Evolutionary conservation across 768 basidiomycete species (phyloP), one percentile per base, ranked within the genome.

Genomic region (Boletus barrowsii): DNA sequence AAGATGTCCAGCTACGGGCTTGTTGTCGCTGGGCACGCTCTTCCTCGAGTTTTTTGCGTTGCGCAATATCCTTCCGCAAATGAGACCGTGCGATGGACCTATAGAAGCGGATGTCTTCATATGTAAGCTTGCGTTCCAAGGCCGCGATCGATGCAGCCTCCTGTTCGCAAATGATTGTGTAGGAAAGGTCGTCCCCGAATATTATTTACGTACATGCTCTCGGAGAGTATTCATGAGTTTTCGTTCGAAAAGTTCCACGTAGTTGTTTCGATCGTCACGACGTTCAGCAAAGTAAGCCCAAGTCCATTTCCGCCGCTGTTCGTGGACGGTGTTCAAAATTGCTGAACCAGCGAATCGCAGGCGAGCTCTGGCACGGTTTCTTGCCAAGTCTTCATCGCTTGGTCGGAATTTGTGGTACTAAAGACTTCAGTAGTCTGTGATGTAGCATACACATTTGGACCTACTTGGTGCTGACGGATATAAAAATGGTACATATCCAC

Each of bases 401-500:
- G 92, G 90, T 33, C 87, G 83, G 70, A 84, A 93, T 72, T 84
- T 87, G 56, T 83, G 87, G 73, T 98, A 98, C 88, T 71, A 39
- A 10, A 26, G 35, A 30, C 47, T 46, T 68, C 42, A 68, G 51
- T 36, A 29, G 46, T 39, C 20, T 47, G 46, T 30, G 35, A 15
- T 26, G 17, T 32, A 53, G 29, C 9, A 18, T 54, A 18, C 22
- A 54, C 30, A 35, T 18, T 43, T 42, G 41, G 26, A 63, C 71
- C 65, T 66, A 90, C 89, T 78, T 90, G 88, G 57, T 83, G 83
- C 62, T 86, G 86, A 49, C 97, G 84, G 43, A 87, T 80, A 71
- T 96, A 97, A 56, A 98, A 87, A 68, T 98, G 96, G 72, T 96
- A 97, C 82, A 98, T 93, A 69, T 98, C 95, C 55, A 94, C 78